These are phyloP conservation scores for Paratinospora sagittata DNA, from an alignment of 164 flowering plant species.

Conservation along the genomic window DNA sequence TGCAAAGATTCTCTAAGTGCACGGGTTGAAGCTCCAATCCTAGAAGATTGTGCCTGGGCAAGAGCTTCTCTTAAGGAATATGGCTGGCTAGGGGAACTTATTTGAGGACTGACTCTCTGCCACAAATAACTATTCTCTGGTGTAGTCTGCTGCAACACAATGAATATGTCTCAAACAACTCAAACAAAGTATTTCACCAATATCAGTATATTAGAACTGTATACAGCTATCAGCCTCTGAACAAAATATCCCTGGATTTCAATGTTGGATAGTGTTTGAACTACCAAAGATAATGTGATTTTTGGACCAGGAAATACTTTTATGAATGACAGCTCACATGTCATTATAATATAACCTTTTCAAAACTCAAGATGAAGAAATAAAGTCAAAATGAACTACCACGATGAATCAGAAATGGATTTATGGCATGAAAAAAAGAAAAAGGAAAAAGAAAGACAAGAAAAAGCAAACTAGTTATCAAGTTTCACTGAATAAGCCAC, in stretches of 20 bases:
- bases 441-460: background rate
- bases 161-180: background rate
- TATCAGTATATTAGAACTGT: background rate
- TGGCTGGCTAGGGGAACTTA: slow-evolving; percentile 97
- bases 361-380: no score
- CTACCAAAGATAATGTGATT: no score
- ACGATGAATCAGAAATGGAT: background rate
- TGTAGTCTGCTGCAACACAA: slow-evolving; percentile 72
- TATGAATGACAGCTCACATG: no score
- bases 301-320: no score
- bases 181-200: background rate
- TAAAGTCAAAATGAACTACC: background rate
- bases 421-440: no score
- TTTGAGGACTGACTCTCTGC: slow-evolving; percentile 93
- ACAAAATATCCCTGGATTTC: background rate
- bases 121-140: slow-evolving; percentile 88
- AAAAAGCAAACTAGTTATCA: background rate
- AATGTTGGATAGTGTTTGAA: background rate
- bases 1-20: slow-evolving; percentile 97
- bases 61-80: slow-evolving; percentile 98
- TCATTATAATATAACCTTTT: no score
- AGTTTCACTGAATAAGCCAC: background rate
- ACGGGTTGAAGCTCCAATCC: slow-evolving; percentile 90
- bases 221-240: background rate
- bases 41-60: slow-evolving; percentile 97